Evolutionary conservation across 1,284 basidiomycete species (phyloP), one percentile per base, ranked within the genome.

Genomic region (Apiotrichum gamsii): DNA sequence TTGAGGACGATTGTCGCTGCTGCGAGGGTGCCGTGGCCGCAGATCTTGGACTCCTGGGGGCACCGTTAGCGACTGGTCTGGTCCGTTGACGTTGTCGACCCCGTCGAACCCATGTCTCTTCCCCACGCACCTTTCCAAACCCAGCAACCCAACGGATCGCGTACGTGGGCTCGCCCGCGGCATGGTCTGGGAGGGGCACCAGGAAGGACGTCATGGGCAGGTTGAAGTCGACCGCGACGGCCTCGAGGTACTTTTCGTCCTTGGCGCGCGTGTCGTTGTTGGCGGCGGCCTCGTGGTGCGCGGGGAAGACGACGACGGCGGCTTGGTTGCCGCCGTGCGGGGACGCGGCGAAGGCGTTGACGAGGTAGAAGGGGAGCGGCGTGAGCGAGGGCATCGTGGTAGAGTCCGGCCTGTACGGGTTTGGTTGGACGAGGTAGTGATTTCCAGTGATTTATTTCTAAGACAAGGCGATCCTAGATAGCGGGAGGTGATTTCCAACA

Each of bases 21-120:
- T 0, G 64, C 65, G 1, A 64, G 49, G 2, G 64, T 66, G 3
- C 61, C 64, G 47, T 68, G 65, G 1, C 65, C 65, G 49, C 65
- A 68, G 14, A 68, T 47, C 1, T 43, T 39, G 1, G 62, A 57
- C 56, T 68, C 65, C 64, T 67, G 40, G 13, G 23, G 13, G 11
- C 10, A 31, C 16, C 13, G 34, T 46, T 29, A 49, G 43, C 29
- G 32, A 6, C 14, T 3, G 18, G 19, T 25, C 6, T n/a, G n/a
- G n/a, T n/a, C n/a, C n/a, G n/a, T n/a, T n/a, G n/a, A n/a, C n/a
- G n/a, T n/a, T n/a, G 25, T 28, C 25, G 25, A 28, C 6, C 25
- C 6, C 25, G 25, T 11, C 11, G 25, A 6, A 28, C 8, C 25
- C 25, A 28, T 6, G 8, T 28, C 8, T n/a, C n/a, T n/a, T n/a